phyloP scores from a whole-genome alignment of 176 grass and related monocot genomes.

The Saccharum spontaneum region DNA sequence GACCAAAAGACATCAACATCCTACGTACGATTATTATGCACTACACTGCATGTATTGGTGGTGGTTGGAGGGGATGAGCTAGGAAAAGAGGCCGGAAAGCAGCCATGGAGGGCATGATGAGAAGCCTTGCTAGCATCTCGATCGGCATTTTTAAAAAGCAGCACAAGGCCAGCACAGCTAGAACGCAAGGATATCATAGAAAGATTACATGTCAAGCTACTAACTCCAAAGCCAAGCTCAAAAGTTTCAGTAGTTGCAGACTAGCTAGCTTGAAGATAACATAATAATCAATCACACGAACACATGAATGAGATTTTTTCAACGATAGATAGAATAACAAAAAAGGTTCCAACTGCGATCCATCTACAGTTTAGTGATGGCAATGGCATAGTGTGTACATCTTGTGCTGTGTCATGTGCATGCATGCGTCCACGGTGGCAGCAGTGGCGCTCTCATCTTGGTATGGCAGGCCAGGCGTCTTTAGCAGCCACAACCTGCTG shows the following conservation, averaged over 20 bases:
- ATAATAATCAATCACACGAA: not conserved
- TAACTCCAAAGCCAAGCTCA: constrained; percentile 19
- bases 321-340: not conserved
- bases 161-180: not conserved
- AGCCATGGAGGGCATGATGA: not conserved
- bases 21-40: constrained; percentile 30
- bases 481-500: constrained; percentile 33
- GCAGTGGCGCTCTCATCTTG: constrained; percentile 12
- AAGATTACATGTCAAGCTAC: constrained; percentile 30
- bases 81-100: constrained; percentile 10
- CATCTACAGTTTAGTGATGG: not conserved
- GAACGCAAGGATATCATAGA: constrained; percentile 17
- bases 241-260: not conserved
- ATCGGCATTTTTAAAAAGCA: not conserved
- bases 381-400: not conserved
- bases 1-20: constrained; percentile 3
- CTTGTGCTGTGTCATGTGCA: not conserved
- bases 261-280: not conserved
- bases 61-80: constrained; percentile 41
- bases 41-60: not conserved
- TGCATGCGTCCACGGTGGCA: not conserved
- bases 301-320: not conserved
- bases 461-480: constrained; percentile 24
- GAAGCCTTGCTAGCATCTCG: not conserved
- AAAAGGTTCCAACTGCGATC: not conserved